Conservation (phyloP, 208 protist genomes). For the Wallacemonas sp. region DNA sequence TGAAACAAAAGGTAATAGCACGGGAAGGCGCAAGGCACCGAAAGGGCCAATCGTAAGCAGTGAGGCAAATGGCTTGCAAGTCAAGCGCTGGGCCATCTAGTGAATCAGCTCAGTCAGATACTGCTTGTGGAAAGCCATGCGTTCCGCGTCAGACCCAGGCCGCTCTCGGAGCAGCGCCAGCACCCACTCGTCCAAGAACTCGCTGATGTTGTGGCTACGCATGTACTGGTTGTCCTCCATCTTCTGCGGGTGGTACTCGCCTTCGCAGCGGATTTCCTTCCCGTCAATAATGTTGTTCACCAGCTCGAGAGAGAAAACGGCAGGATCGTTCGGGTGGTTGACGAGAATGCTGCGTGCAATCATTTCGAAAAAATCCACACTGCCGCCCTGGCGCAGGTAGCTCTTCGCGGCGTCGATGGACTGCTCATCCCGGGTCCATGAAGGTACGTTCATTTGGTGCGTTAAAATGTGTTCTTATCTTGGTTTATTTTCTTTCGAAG, state of each 20-base stretch:
- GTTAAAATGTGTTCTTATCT: no score
- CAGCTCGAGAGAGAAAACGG: slow-evolving; percentile 51
- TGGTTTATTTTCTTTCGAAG: no score
- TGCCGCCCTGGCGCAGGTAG: slow-evolving; percentile 80
- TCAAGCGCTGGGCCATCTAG: no score
- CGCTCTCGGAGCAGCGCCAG: slow-evolving; percentile 77
- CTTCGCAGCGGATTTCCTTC: slow-evolving; percentile 39
- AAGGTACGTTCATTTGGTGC: slow-evolving; percentile 38
- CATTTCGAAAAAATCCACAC: slow-evolving; percentile 90
- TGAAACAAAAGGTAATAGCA: no score
- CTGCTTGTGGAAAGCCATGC: slow-evolving; percentile 81
- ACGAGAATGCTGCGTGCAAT: slow-evolving; percentile 75
- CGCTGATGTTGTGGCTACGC: slow-evolving; percentile 66
- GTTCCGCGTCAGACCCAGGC: slow-evolving; percentile 53
- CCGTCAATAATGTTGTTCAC: slow-evolving; percentile 68
- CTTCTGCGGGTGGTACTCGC: slow-evolving; percentile 62
- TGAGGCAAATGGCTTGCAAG: no score
- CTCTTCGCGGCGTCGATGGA: slow-evolving; percentile 84
- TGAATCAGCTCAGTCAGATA: slow-evolving; percentile 56
- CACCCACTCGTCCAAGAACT: slow-evolving; percentile 89
- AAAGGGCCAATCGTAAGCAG: no score
- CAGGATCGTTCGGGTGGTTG: slow-evolving; percentile 60
- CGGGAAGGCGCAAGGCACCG: no score
- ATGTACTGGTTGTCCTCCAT: slow-evolving; percentile 82
- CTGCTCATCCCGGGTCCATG: slow-evolving; percentile 83